Evolutionary conservation across 2,329 filamentous ascomycete genomes (phyloP).

Genomic region (Bertia moriformis): DNA sequence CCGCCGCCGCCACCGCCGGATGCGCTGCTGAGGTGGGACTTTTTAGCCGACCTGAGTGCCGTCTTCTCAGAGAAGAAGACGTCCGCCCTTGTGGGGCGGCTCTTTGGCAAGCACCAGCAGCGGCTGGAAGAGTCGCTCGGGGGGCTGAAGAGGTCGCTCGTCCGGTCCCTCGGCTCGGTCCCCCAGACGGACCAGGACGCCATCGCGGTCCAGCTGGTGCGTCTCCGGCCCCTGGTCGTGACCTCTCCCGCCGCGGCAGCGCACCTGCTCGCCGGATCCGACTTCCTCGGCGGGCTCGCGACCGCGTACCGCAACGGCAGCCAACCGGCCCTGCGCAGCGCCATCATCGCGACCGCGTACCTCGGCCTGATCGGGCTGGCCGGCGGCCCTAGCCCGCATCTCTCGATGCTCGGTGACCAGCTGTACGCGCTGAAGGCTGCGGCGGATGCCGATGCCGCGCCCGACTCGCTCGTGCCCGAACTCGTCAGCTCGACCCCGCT

Average conservation of each 20-base stretch:
- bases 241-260: not conserved
- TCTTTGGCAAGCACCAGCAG: not conserved
- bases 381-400: constrained; percentile 50
- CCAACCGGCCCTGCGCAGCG: constrained; percentile 39
- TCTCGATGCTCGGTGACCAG: constrained; percentile 66
- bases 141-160: not conserved
- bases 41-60: constrained; percentile 54
- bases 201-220: not conserved
- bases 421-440: constrained; percentile 66
- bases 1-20: constrained; percentile 24
- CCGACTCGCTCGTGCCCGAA: not conserved
- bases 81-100: constrained; percentile 30
- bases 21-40: constrained; percentile 44
- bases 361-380: constrained; percentile 60
- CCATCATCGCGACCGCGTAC: constrained; percentile 60
- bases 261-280: constrained; percentile 70
- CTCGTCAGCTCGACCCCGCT: not conserved
- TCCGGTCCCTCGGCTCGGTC: not conserved
- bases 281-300: constrained; percentile 68
- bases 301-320: constrained; percentile 50
- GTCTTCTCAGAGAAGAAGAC: constrained; percentile 51
- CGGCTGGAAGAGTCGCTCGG: not conserved
- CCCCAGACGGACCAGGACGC: not conserved
- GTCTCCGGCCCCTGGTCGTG: not conserved
- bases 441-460: constrained; percentile 44